Percentiles rank a stretch among this genome's conserved stretches.
phyloP scores from a whole-genome alignment of 208 protist species.

The Blechomonas ayalai region DNA sequence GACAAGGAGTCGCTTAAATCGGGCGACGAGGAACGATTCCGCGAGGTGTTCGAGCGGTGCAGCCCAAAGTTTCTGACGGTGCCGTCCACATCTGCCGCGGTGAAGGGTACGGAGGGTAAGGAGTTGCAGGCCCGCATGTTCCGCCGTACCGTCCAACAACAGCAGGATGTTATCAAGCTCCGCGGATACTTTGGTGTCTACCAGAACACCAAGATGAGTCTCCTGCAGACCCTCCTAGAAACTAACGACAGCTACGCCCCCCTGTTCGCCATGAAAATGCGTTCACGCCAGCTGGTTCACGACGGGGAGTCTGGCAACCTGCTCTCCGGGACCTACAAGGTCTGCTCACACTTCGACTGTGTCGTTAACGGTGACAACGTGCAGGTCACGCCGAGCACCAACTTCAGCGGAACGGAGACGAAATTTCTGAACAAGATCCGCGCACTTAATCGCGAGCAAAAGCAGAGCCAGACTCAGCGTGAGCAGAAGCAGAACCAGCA shows the following conservation, averaged over 20 bases:
- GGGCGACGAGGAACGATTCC: constrained; percentile 86
- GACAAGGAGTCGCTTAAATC: constrained; percentile 69
- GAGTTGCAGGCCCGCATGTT: constrained; percentile 88
- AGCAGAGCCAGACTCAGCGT: constrained; percentile 23
- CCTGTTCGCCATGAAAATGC: constrained; percentile 83
- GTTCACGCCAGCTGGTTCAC: constrained; percentile 81
- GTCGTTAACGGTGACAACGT: constrained; percentile 79
- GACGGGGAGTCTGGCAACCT: constrained; percentile 71
- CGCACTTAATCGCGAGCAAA: constrained; percentile 42
- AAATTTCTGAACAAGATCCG: constrained; percentile 74
- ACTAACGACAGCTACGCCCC: constrained; percentile 73
- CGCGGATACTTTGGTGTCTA: constrained; percentile 87
- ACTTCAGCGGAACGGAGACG: constrained; percentile 56
- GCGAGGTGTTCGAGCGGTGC: constrained; percentile 85
- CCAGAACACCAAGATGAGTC: constrained; percentile 78
- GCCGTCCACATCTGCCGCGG: constrained; percentile 27
- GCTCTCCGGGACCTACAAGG: constrained; percentile 58
- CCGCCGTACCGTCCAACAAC: constrained; percentile 80
- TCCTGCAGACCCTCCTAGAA: constrained; percentile 72
- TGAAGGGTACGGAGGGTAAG: constrained; percentile 77
- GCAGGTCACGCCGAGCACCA: constrained; percentile 71
- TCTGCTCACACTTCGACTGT: constrained; percentile 76
- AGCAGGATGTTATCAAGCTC: constrained; percentile 83
- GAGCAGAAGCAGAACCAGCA: constrained; percentile 18
- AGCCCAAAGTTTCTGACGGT: constrained; percentile 87